Evolutionary conservation across 306 rosid genomes (phyloP), one percentile per base, ranked within the genome.

Genomic region (Cucurbita ficifolia): DNA sequence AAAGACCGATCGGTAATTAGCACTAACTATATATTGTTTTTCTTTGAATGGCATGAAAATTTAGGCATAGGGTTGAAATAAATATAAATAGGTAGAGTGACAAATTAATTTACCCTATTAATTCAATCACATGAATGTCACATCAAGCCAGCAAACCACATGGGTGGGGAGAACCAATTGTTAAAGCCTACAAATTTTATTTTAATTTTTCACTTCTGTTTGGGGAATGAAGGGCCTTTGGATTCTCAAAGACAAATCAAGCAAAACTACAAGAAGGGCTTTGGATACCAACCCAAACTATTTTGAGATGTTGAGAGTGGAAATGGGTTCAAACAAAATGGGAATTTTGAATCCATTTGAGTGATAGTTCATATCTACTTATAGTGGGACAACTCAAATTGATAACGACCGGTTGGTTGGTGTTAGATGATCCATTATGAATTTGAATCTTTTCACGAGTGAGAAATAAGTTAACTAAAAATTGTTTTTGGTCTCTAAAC

Each of bases 131-230:
- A 77, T 87, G 81, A 80, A 65, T 3, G 49, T 73, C 29, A 70
- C 75, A 78, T 7, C 8, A 65, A 73, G 45, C 38, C 61, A 6
- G 85, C 38, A 65, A 19, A 19, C 36, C 90, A 87, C 82, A 82
- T 87, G 83, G 78, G 88, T 82, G 86, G 89, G 83, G n/a, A 60
- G 10, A 50, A 53, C 48, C 42, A 45, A 45, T 53, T 70, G 73
- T 80, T 75, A 81, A 77, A 75, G 69, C 60, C 50, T 65, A 69
- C 39, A 29, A 29, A 29, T 69, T 12, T 29, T 49, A 5, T 68
- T 48, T 13, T 24, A 0, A 13, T 13, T 8, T 67, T 63, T 63
- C 35, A 17, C 5, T 63, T 38, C 10, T 13, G 6, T 59, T 59
- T 35, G 43, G 21, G 67, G 1, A 69, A 48, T 19, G 42, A 45